Base-by-base conservation (phyloP, 805 yeast species). In the Zygosaccharomyces rouxii region DNA sequence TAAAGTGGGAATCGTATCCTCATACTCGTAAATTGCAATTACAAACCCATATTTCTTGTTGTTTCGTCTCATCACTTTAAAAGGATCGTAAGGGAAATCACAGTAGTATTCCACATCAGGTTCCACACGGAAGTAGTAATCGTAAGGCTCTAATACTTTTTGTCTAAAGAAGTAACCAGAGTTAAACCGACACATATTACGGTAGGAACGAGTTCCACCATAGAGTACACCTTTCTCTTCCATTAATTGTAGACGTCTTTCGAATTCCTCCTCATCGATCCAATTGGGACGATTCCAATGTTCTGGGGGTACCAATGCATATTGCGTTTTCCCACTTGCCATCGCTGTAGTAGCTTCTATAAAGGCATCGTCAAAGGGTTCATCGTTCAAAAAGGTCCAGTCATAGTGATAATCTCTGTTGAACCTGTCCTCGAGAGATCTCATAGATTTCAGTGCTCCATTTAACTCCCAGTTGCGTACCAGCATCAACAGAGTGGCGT, bases 131-230 rank as follows among this genome's bases (percentile, higher is more conserved):
- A 96, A 90, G 70, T 92, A 92, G 75, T 84, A 94, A 52, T 89
- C 92, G 70, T 86, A 94, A 29, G 83, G 74, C 39, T 72, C 66
- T 57, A 90, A 69, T 39, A 89, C 63, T 48, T 81, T 80, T 61
- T 89, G 95, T 62, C 86, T 79, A 71, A 80, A 92, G 70, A 94
- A 94, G 64, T 76, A 86, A 0, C 98, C 97, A 2, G 95, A 84
- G 63, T 94, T 92, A 71, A 85, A 92, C 33, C 96, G 77, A 67
- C 98, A 94, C 98, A 94, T 94, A 67, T 92, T 90, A 63, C 97
- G 78, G 61, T 86, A 86, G 1, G 88, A 80, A 54, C 71, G 65
- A 1, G 86, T 79, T 26, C 70, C 76, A 1, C 89, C 92, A 62
- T 86, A 86, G 0, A 84, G 67, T 6, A 86, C 78, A 2, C 75